Conservation (phyloP, 1,139 yeast species). For the Blastobotrys proliferans region DNA sequence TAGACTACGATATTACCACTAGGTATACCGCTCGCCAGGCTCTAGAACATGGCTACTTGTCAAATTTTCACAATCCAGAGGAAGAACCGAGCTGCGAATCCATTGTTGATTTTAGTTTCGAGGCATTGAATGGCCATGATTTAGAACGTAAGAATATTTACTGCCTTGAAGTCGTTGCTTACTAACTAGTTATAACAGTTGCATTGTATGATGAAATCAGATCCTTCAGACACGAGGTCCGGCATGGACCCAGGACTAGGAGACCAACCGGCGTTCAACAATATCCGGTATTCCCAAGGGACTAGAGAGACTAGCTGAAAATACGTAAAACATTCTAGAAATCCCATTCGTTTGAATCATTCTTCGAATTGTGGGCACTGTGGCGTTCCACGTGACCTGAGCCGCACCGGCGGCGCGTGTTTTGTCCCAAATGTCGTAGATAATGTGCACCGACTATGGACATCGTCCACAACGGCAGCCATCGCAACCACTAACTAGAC, state of each 20-base stretch:
- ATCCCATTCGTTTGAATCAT: no score
- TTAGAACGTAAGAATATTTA: conserved; percentile 10
- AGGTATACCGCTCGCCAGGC: conserved; percentile 83
- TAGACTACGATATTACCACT: conserved; percentile 71
- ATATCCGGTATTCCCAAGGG: not conserved
- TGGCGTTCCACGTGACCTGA: no score
- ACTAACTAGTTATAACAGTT: conserved; percentile 47
- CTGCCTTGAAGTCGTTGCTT: not conserved
- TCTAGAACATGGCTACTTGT: conserved; percentile 70
- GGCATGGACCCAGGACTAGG: conserved; percentile 33
- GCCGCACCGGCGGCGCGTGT: no score
- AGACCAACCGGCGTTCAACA: not conserved
- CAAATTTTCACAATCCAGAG: conserved; percentile 78
- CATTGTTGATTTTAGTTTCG: conserved; percentile 76
- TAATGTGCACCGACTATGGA: no score
- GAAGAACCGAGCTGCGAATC: conserved; percentile 76
- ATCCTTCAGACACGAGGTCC: conserved; percentile 66
- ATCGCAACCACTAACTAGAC: no score
- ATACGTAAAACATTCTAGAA: no score
- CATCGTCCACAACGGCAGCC: no score
- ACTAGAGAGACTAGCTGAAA: no score
- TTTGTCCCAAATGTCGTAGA: no score
- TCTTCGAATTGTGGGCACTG: no score
- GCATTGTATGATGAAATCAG: conserved; percentile 57
- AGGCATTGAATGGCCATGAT: conserved; percentile 30